Percentiles rank a stretch among this genome's conserved stretches.
Conservation (phyloP, 176 grass and related monocot species). For the Alloteropsis semialata region DNA sequence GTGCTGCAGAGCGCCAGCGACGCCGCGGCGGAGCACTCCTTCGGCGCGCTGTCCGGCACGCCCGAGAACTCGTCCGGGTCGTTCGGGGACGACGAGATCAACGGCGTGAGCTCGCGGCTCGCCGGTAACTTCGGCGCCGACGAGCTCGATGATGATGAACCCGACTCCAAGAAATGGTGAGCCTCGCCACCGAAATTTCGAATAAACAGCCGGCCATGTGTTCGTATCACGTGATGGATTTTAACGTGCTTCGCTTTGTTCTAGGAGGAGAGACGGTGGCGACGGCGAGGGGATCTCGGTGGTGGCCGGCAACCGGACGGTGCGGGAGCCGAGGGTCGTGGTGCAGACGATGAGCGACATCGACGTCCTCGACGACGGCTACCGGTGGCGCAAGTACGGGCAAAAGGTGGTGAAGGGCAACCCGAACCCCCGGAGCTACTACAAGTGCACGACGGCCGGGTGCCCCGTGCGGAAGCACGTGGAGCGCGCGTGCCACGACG, state of each 20-base stretch:
- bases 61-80: constrained; percentile 78
- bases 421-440: constrained; percentile 97
- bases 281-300: constrained; percentile 30
- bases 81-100: constrained; percentile 67
- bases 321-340: constrained; percentile 75
- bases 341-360: constrained; percentile 87
- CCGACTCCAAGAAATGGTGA: constrained; percentile 69
- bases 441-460: constrained; percentile 76
- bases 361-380: constrained; percentile 92
- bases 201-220: neutral
- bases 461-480: constrained; percentile 91
- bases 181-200: neutral
- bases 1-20: neutral
- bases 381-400: constrained; percentile 94
- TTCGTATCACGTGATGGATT: neutral
- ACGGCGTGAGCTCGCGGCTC: constrained; percentile 51
- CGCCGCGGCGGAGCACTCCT: constrained; percentile 22
- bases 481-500: constrained; percentile 86
- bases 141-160: constrained; percentile 34
- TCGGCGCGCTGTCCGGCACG: constrained; percentile 40
- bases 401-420: constrained; percentile 98
- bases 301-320: constrained; percentile 49
- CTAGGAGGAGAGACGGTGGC: constrained; percentile 51
- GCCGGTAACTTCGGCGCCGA: neutral
- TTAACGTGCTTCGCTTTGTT: neutral